These are phyloP conservation scores for Mycena haematopus DNA, from an alignment of 768 basidiomycete species.

Conservation along the genomic window DNA sequence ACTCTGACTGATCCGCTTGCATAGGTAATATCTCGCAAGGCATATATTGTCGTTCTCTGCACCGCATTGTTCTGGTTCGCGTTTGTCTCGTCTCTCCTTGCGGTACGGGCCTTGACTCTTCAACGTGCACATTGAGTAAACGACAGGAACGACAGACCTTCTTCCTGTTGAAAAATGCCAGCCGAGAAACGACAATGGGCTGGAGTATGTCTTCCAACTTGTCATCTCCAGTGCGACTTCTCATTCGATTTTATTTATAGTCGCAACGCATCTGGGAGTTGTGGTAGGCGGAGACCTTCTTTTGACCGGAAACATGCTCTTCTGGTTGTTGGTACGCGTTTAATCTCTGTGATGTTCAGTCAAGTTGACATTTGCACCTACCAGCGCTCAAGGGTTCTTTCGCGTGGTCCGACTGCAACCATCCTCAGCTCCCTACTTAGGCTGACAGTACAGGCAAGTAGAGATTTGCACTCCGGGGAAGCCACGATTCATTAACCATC, in stretches of 20 bases:
- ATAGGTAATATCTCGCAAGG: no score
- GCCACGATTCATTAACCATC: background rate
- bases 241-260: background rate
- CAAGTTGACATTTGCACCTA: background rate
- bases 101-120: no score
- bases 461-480: background rate
- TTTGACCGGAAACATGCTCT: background rate
- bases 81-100: no score
- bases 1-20: no score
- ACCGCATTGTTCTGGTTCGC: no score
- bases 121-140: no score
- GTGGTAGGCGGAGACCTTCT: background rate
- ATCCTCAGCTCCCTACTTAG: background rate
- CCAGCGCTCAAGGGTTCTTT: background rate
- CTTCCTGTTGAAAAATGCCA: background rate
- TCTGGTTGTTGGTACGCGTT: background rate
- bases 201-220: background rate
- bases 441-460: slow-evolving; percentile 1
- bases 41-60: no score
- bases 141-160: background rate
- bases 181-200: no score
- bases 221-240: no score
- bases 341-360: background rate
- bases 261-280: background rate
- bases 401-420: background rate